Base-by-base conservation (phyloP, 306 rosid genomes). In the Trifolium dubium region DNA sequence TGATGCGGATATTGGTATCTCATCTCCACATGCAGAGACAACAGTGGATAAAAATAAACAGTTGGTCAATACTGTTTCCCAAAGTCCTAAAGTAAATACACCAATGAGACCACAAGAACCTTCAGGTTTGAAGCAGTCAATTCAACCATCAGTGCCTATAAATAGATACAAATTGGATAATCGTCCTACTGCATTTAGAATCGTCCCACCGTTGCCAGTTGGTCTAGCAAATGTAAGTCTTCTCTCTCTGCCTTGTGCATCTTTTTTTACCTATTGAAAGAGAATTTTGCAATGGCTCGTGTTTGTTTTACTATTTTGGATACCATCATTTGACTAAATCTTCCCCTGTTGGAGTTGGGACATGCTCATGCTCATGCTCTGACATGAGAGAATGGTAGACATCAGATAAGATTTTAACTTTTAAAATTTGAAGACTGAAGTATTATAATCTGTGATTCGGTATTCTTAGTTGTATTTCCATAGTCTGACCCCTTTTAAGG, bases 151-250 rank as follows among this genome's bases (percentile, higher is more conserved):
- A 69, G 76, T 80, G 72, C 81, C 86, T 81, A 75, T 80, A 68
- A 91, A 89, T 73, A 85, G 92, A 82, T 88, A 86, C 87, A 93
- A 90, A 85, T 74, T 88, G 81, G 97, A 89, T 77, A 86, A 91
- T 69, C 95, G 90, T 71, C 91, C 96, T 41, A 75, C 92, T 51
- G 89, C 85, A 69, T 93, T 93, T 82, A 89, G 79, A 83, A 83
- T 93, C 84, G 67, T 83, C 71, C 86, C 97, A 8, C 97, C 97
- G 71, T 86, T 93, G 81, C 97, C 97, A 6, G 72, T 66, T 40
- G 93, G 92, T 81, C 80, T 93, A 76, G 85, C 91, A 49, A 85
- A 83, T 82, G 98, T 93, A 88, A 86, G 97, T 82, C 29, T 61
- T 62, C 44, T 81, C 40, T 46, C 18, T 51, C 47, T 56, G 47